A percentile compares a stretch with the other conserved stretches of the same genome.
phyloP scores from a whole-genome alignment of 768 basidiomycete species.

The Clathrus columnatus region DNA sequence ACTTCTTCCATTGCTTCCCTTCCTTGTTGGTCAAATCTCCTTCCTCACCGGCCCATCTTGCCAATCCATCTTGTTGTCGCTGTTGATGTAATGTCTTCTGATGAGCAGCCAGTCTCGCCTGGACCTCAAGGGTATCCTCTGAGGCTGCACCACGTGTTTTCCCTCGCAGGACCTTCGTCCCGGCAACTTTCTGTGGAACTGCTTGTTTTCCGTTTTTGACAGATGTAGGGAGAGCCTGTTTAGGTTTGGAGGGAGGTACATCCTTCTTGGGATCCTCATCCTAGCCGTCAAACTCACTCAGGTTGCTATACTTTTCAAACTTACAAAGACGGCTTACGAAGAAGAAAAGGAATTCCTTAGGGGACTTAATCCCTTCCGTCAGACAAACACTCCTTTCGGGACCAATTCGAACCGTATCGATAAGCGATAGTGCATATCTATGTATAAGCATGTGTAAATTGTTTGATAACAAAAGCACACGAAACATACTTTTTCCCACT shows the following conservation, averaged over 20 bases:
- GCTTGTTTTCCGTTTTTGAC: slow-evolving; percentile 52
- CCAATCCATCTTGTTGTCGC: slow-evolving; percentile 71
- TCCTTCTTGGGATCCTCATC: slow-evolving; percentile 49
- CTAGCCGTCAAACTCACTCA: slow-evolving; percentile 28
- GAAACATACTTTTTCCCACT: slow-evolving; percentile 63
- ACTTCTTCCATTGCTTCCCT: slow-evolving; percentile 90
- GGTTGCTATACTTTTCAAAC: not conserved
- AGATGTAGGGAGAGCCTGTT: slow-evolving; percentile 43
- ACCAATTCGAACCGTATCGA: slow-evolving; percentile 80
- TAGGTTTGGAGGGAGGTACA: slow-evolving; percentile 41
- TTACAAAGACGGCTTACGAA: slow-evolving; percentile 16
- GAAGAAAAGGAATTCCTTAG: slow-evolving; percentile 87
- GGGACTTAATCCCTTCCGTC: slow-evolving; percentile 75
- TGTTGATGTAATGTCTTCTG: slow-evolving; percentile 73
- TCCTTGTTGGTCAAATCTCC: slow-evolving; percentile 68
- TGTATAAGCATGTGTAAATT: not conserved
- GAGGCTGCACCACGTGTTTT: slow-evolving; percentile 85
- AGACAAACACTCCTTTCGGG: slow-evolving; percentile 56
- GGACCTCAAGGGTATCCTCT: slow-evolving; percentile 71
- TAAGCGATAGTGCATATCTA: slow-evolving; percentile 82
- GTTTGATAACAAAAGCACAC: not conserved
- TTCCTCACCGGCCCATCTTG: slow-evolving; percentile 76
- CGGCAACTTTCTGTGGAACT: slow-evolving; percentile 64
- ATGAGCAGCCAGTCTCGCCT: slow-evolving; percentile 77
- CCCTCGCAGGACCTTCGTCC: slow-evolving; percentile 79